These are phyloP conservation scores for Colletotrichum shisoi DNA, from an alignment of 2,329 filamentous ascomycete genomes.

Conservation along the genomic window DNA sequence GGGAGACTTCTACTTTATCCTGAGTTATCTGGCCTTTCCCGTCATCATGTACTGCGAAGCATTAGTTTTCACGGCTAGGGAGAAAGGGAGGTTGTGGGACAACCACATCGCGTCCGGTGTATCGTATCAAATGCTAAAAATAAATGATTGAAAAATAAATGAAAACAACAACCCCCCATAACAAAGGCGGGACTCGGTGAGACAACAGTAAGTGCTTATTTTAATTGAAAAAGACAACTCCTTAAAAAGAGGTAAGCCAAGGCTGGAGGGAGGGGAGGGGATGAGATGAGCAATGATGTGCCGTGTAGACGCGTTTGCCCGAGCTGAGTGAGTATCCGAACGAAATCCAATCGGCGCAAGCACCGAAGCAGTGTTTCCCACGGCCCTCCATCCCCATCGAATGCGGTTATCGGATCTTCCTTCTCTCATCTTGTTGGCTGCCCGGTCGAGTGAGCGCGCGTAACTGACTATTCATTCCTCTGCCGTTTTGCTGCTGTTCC, in stretches of 20 bases:
- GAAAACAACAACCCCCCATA: too few species aligned
- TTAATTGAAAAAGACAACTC: not conserved
- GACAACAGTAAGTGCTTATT: not conserved
- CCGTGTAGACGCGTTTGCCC: not conserved
- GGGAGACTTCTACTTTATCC: not conserved
- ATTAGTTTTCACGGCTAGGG: not conserved
- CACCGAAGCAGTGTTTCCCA: not conserved
- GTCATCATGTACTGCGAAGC: not conserved
- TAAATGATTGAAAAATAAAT: too few species aligned
- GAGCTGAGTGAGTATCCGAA: not conserved
- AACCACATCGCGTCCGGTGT: not conserved
- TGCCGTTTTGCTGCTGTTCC: constrained; percentile 17
- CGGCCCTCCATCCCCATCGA: not conserved
- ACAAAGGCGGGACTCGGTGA: not conserved
- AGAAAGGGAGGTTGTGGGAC: not conserved
- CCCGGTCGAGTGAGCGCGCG: not conserved
- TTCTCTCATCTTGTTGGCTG: not conserved
- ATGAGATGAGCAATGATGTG: not conserved
- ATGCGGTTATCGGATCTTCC: not conserved
- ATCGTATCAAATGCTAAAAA: not conserved
- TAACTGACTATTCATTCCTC: not conserved
- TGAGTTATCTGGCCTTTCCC: not conserved
- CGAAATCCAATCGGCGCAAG: not conserved
- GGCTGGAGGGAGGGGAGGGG: too few species aligned
- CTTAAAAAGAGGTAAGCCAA: not conserved